Conservation (phyloP, 2,329 filamentous ascomycete genomes). For the Diaporthe vaccinii region DNA sequence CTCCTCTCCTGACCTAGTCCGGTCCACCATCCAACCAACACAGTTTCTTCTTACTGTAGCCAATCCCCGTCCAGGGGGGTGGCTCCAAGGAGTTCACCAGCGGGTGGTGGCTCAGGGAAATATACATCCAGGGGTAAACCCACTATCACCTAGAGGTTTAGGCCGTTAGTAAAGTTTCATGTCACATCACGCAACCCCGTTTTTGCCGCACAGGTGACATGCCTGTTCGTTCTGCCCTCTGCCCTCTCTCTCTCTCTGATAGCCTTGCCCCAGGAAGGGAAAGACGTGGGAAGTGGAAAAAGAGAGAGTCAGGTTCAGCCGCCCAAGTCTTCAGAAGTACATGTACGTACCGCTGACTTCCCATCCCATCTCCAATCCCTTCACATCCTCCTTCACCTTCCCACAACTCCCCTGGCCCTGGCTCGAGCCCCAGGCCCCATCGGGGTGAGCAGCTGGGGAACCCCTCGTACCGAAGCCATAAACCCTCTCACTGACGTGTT, state of each 20-base stretch:
- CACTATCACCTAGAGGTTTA: constrained; percentile 24
- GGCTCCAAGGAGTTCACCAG: not conserved
- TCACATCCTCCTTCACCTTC: not conserved
- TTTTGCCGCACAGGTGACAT: constrained; percentile 14
- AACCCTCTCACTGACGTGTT: not conserved
- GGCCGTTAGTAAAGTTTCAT: constrained; percentile 36
- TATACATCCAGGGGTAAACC: constrained; percentile 31
- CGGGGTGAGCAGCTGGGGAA: not conserved
- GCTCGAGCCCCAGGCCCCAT: not conserved
- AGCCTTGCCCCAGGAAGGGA: not conserved
- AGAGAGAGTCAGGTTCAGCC: not conserved
- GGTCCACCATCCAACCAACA: not conserved
- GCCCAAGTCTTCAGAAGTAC: not conserved
- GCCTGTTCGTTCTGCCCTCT: not conserved
- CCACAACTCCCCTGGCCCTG: not conserved
- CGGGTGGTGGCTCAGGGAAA: not conserved
- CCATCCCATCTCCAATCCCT: not conserved
- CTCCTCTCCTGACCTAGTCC: not conserved
- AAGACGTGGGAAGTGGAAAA: not conserved
- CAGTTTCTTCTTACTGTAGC: not conserved
- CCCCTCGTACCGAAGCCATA: not conserved
- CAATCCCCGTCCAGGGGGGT: not conserved
- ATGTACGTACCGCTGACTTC: not conserved
- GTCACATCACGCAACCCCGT: constrained; percentile 26
- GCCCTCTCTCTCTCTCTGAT: not conserved